Evolutionary conservation across 1,139 yeast genomes (phyloP).

Genomic region (Pichia sp.): DNA sequence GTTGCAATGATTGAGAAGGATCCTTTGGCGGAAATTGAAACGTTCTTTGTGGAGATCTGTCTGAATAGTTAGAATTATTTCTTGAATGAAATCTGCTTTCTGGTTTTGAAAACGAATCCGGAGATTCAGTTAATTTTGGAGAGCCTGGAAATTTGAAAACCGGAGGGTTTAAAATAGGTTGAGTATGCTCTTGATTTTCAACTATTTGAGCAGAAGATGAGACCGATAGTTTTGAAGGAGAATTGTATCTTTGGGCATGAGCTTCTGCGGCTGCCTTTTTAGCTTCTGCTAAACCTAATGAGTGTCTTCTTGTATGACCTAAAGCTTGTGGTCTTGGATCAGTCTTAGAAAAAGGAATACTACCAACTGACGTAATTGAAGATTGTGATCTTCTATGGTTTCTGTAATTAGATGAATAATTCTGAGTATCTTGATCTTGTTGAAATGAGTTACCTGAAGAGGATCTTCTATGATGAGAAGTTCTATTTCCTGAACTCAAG

Average conservation of each 20-base stretch:
- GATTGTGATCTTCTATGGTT: constrained; percentile 31
- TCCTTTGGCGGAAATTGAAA: constrained; percentile 39
- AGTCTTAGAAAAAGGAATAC: constrained; percentile 17
- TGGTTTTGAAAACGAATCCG: background rate
- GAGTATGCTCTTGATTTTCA: constrained; percentile 6
- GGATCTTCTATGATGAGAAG: constrained; percentile 25
- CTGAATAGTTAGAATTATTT: constrained; percentile 23
- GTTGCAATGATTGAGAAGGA: constrained; percentile 20
- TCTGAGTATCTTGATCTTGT: constrained; percentile 12
- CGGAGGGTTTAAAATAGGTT: constrained; percentile 26
- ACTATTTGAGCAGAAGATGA: constrained; percentile 24
- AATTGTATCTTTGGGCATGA: constrained; percentile 54
- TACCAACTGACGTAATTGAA: constrained; percentile 25
- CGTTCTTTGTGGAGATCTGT: constrained; percentile 32
- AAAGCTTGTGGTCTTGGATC: constrained; percentile 28
- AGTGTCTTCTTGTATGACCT: constrained; percentile 89
- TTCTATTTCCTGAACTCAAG: constrained; percentile 5
- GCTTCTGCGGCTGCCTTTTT: constrained; percentile 93
- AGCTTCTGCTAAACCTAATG: constrained; percentile 91
- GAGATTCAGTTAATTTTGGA: constrained; percentile 26
- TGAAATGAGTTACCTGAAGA: constrained; percentile 24
- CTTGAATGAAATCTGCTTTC: constrained; percentile 20
- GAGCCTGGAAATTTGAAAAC: constrained; percentile 51
- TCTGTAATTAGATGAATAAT: constrained; percentile 13
- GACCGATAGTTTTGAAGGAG: constrained; percentile 31